phyloP scores from a whole-genome alignment of 2,329 filamentous ascomycete species.

The Phyllosticta ampelicida region DNA sequence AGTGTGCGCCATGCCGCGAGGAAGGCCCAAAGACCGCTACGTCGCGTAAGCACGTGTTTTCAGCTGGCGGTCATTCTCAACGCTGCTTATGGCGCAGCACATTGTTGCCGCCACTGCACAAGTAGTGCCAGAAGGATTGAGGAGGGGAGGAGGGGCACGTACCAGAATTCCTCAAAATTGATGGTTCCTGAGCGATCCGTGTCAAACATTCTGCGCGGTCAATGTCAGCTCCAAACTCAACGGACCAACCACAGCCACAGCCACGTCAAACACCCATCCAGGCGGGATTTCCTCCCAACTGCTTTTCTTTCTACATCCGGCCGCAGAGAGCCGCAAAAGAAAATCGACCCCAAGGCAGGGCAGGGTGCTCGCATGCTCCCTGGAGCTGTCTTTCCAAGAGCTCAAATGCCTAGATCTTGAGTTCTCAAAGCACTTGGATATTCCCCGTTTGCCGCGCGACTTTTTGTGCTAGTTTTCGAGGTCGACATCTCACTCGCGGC shows the following conservation, averaged over 20 bases:
- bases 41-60: background rate
- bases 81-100: too few relatives aligned
- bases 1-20: conserved; percentile 86
- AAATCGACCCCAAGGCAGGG: too few relatives aligned
- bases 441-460: too few relatives aligned
- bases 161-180: conserved; percentile 89
- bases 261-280: background rate
- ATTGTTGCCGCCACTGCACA: too few relatives aligned
- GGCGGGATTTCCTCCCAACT: background rate
- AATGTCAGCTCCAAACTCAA: background rate
- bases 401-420: too few relatives aligned
- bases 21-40: conserved; percentile 79
- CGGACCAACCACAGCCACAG: background rate
- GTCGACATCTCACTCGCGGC: too few relatives aligned
- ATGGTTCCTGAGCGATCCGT: conserved; percentile 80
- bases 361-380: too few relatives aligned
- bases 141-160: conserved; percentile 10
- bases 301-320: background rate
- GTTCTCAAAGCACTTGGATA: too few relatives aligned
- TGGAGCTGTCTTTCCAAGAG: too few relatives aligned
- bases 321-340: background rate
- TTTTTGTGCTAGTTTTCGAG: too few relatives aligned
- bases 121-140: background rate
- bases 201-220: conserved; percentile 72
- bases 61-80: background rate